A percentile compares a stretch with the other conserved stretches of the same genome.
phyloP scores from a whole-genome alignment of 1,284 basidiomycete species.

The Sporisorium iseilematis-ciliati region DNA sequence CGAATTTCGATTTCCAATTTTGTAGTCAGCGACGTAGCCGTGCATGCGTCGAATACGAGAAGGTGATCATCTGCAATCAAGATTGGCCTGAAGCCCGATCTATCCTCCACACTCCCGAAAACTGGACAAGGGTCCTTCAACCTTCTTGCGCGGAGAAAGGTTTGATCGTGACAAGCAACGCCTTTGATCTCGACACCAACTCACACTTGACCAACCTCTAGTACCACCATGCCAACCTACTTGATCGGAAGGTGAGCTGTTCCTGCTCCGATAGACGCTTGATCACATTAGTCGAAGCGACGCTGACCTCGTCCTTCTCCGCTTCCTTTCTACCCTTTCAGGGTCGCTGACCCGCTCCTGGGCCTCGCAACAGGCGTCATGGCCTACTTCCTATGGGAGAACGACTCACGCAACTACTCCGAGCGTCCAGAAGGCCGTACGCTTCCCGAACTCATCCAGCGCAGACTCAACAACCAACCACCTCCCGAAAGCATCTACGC shows the following conservation, averaged over 20 bases:
- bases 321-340: neutral
- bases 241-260: constrained; percentile 41
- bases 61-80: constrained; percentile 1
- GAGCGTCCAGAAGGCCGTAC: constrained; percentile 55
- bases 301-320: constrained; percentile 5
- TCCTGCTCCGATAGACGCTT: neutral
- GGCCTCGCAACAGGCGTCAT: constrained; percentile 63
- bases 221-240: constrained; percentile 32
- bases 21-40: constrained; percentile 19
- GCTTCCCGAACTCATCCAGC: constrained; percentile 52
- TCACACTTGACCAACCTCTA: neutral
- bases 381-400: constrained; percentile 67
- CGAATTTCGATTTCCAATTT: neutral
- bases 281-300: neutral
- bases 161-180: neutral
- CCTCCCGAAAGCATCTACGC: constrained; percentile 31
- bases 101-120: neutral
- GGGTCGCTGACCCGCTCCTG: constrained; percentile 59
- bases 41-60: constrained; percentile 8
- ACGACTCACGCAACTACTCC: constrained; percentile 57
- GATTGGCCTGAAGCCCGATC: constrained; percentile 6
- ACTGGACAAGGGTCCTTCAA: constrained; percentile 2
- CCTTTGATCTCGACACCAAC: neutral
- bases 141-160: neutral
- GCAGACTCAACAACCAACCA: constrained; percentile 34